Evolutionary conservation across 169 alveolate species (phyloP).

Genomic region (Haemoproteus tartakovskyi): DNA sequence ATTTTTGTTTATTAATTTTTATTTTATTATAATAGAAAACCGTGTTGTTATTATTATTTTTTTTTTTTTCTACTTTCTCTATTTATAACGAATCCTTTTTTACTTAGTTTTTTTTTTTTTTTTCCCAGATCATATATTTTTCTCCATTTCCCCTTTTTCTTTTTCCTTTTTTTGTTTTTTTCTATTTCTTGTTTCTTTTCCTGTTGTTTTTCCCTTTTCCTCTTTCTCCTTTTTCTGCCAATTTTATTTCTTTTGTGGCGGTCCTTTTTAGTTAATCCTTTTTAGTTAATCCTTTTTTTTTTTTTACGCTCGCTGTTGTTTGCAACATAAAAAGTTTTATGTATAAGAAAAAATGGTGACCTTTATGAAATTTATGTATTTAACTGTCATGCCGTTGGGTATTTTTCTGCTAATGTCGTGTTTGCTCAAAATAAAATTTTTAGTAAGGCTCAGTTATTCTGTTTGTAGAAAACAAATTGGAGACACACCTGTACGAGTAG

Average conservation of each 20-base stretch:
- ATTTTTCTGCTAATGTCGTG: conserved; percentile 53
- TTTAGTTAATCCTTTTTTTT: background rate
- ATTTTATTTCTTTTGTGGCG: background rate
- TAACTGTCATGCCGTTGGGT: conserved; percentile 57
- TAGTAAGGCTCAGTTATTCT: conserved; percentile 42
- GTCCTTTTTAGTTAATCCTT: background rate
- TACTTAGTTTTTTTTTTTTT: too few species aligned
- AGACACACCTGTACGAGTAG: conserved; percentile 56
- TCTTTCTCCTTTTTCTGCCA: background rate
- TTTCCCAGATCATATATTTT: too few species aligned
- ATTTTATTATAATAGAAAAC: too few species aligned
- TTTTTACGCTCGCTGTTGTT: background rate
- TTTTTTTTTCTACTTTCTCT: too few species aligned
- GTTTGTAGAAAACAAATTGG: conserved; percentile 64
- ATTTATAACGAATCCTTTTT: too few species aligned
- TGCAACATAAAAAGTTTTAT: background rate
- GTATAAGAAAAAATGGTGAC: conserved; percentile 4
- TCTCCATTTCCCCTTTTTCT: too few species aligned
- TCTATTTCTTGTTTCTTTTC: background rate
- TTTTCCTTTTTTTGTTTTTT: background rate
- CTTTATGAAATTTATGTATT: conserved; percentile 24
- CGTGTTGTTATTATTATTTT: too few species aligned
- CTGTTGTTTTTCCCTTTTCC: background rate
- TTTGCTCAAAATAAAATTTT: conserved; percentile 41
- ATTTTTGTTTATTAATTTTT: too few species aligned